Conservation (phyloP, 768 basidiomycete species). For the Tylopilus felleus region DNA sequence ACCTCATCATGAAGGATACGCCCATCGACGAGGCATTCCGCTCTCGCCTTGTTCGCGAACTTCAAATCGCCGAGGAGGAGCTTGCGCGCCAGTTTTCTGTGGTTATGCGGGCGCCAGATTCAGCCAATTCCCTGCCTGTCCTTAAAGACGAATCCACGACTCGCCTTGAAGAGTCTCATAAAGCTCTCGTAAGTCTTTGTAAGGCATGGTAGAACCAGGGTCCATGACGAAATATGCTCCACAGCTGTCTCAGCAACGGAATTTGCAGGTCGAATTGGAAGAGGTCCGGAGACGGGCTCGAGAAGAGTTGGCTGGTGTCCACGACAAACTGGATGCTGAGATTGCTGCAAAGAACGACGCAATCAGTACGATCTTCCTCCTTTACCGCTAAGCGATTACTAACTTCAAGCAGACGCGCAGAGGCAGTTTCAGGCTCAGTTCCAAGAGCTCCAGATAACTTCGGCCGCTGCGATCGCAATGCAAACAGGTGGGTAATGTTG, state of each 20-base stretch:
- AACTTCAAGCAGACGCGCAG: constrained; percentile 45
- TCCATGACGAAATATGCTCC: not conserved
- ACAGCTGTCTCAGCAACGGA: constrained; percentile 65
- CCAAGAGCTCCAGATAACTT: constrained; percentile 61
- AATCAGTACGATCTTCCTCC: constrained; percentile 41
- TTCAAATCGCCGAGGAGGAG: constrained; percentile 55
- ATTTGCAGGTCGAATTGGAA: constrained; percentile 62
- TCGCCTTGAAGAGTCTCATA: constrained; percentile 66
- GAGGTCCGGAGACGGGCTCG: constrained; percentile 58
- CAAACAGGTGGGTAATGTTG: constrained; percentile 45
- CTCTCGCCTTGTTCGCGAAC: constrained; percentile 56
- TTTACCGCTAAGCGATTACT: not conserved
- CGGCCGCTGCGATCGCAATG: constrained; percentile 56
- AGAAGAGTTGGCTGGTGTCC: constrained; percentile 54
- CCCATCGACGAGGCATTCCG: constrained; percentile 63
- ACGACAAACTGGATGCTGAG: constrained; percentile 55
- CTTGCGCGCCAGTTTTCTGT: constrained; percentile 23
- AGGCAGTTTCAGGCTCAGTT: constrained; percentile 55
- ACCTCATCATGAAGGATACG: constrained; percentile 55
- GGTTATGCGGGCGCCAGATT: constrained; percentile 32
- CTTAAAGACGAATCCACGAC: constrained; percentile 21
- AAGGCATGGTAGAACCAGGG: not conserved
- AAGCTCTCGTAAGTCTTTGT: constrained; percentile 52
- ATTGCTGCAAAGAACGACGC: constrained; percentile 54
- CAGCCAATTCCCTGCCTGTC: constrained; percentile 53